Conservation (phyloP, 2,329 filamentous ascomycete genomes). For the Xylaria sp. region DNA sequence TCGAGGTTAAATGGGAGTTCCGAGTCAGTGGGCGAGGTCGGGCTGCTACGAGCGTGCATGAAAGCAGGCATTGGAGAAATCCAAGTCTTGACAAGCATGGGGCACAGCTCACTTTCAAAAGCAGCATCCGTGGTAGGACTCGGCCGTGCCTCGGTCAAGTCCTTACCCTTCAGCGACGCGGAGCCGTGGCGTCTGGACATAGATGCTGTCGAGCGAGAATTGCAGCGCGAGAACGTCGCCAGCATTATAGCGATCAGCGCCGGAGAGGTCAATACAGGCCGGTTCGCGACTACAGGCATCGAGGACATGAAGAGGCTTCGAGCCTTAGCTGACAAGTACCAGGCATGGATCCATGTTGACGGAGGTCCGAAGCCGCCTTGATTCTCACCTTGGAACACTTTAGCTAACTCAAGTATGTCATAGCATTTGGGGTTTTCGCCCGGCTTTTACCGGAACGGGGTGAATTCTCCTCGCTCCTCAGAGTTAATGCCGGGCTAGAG, state of each 20-base stretch:
- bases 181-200: conserved; percentile 79
- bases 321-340: conserved; percentile 75
- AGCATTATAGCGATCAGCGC: conserved; percentile 84
- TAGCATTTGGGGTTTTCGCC: conserved; percentile 86
- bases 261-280: conserved; percentile 90
- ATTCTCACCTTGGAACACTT: background rate
- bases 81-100: conserved; percentile 82
- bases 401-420: conserved; percentile 4
- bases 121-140: conserved; percentile 85
- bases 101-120: conserved; percentile 86
- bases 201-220: conserved; percentile 68
- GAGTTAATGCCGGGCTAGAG: conserved; percentile 72
- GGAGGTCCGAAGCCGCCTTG: conserved; percentile 63
- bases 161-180: conserved; percentile 62
- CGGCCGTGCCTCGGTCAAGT: conserved; percentile 74
- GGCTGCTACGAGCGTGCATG: conserved; percentile 74
- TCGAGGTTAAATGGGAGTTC: conserved; percentile 48
- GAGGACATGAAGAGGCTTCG: conserved; percentile 73
- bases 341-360: conserved; percentile 90
- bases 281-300: conserved; percentile 72
- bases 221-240: conserved; percentile 66
- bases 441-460: conserved; percentile 68
- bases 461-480: conserved; percentile 66
- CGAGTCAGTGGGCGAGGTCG: conserved; percentile 72
- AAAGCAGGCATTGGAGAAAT: conserved; percentile 73